Evolutionary conservation across 2,329 filamentous ascomycete genomes (phyloP).

Genomic region (Alternaria brassicicola): DNA sequence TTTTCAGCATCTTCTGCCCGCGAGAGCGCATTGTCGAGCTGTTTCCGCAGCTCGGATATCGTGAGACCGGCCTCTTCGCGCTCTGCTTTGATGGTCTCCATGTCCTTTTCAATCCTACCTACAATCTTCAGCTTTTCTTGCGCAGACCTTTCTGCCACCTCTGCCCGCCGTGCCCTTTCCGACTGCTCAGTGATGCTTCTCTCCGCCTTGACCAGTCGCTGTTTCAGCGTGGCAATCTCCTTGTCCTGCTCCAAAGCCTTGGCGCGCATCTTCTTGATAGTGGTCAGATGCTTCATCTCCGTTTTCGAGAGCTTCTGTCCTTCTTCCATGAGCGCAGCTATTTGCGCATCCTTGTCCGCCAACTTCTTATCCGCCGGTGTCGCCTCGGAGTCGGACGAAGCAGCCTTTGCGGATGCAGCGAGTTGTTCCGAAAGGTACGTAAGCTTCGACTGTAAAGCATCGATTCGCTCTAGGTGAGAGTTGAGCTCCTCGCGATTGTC

Average conservation of each 20-base stretch:
- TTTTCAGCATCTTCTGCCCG: slow-evolving; percentile 70
- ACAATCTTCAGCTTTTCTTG: slow-evolving; percentile 61
- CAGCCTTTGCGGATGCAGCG: slow-evolving; percentile 74
- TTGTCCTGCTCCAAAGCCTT: slow-evolving; percentile 61
- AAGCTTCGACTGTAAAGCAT: slow-evolving; percentile 88
- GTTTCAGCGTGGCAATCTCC: slow-evolving; percentile 57
- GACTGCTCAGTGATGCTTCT: slow-evolving; percentile 66
- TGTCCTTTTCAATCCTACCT: slow-evolving; percentile 60
- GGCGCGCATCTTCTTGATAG: slow-evolving; percentile 77
- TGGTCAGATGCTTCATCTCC: slow-evolving; percentile 81
- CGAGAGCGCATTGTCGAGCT: slow-evolving; percentile 71
- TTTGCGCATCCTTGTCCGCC: slow-evolving; percentile 88
- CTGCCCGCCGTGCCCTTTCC: slow-evolving; percentile 65
- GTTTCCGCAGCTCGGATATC: slow-evolving; percentile 71
- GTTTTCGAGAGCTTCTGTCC: slow-evolving; percentile 85
- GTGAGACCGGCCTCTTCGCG: slow-evolving; percentile 67
- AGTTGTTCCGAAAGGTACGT: slow-evolving; percentile 85
- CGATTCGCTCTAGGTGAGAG: slow-evolving; percentile 84
- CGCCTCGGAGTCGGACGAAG: slow-evolving; percentile 54
- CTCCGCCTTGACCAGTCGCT: slow-evolving; percentile 69
- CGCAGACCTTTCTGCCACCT: slow-evolving; percentile 64
- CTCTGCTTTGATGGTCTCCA: slow-evolving; percentile 68
- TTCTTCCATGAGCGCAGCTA: slow-evolving; percentile 88
- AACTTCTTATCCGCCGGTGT: slow-evolving; percentile 70
- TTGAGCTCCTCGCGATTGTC: slow-evolving; percentile 83